Percentiles rank a stretch among this genome's conserved stretches.
Evolutionary conservation across 345 rosid species (phyloP).

Genomic region (Gossypioides kirkii): DNA sequence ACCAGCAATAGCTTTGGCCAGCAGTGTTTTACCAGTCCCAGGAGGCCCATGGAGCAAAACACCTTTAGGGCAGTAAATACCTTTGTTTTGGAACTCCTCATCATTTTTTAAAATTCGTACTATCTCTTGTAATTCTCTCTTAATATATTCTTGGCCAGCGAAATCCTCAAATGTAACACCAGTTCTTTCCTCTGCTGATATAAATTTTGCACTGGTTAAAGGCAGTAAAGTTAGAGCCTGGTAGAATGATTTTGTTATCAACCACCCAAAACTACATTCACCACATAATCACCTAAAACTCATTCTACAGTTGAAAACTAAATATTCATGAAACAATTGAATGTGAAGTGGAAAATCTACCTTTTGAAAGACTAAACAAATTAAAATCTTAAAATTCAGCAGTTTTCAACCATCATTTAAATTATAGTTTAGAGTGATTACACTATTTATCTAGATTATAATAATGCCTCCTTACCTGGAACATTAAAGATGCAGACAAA

Average conservation of each 20-base stretch:
- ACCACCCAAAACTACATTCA: background rate
- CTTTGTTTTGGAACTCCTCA: conserved; percentile 86
- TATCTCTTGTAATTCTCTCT: conserved; percentile 84
- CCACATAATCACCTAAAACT: background rate
- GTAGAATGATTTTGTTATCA: conserved; percentile 3
- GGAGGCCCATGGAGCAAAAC: conserved; percentile 97
- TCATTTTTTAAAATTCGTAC: conserved; percentile 84
- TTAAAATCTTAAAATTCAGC: background rate
- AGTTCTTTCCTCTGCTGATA: conserved; percentile 93
- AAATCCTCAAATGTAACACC: conserved; percentile 95
- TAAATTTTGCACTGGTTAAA: conserved; percentile 71
- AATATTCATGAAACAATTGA: background rate
- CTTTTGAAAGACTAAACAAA: background rate
- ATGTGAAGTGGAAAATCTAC: background rate
- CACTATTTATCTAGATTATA: background rate
- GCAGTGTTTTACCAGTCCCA: conserved; percentile 92
- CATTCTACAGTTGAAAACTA: background rate
- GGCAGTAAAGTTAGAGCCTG: conserved; percentile 19
- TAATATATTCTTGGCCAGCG: conserved; percentile 97
- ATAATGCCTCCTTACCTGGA: background rate
- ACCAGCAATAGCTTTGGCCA: conserved; percentile 99
- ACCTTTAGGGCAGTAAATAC: conserved; percentile 96
- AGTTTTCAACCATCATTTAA: background rate
- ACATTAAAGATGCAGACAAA: background rate
- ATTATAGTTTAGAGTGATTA: conserved; percentile 4